phyloP scores from a whole-genome alignment of 768 basidiomycete genomes.

The Mycena galopus region DNA sequence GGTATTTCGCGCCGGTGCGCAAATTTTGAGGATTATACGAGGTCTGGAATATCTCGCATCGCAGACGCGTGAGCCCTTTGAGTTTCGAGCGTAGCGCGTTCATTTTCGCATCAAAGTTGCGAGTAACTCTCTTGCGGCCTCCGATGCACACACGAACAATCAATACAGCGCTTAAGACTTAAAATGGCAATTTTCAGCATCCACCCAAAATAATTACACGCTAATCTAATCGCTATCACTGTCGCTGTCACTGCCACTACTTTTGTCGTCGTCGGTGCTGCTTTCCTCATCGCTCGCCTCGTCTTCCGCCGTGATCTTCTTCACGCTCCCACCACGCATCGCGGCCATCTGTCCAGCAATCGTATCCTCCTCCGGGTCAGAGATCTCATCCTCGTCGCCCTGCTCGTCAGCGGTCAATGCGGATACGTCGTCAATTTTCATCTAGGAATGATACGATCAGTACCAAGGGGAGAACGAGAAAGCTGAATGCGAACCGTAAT shows the following conservation, averaged over 20 bases:
- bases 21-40: constrained; percentile 86
- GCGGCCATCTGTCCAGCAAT: constrained; percentile 98
- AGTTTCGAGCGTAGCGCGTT: constrained; percentile 15
- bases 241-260: constrained; percentile 67
- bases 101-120: neutral
- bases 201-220: constrained; percentile 10
- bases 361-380: constrained; percentile 97
- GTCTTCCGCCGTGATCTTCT: constrained; percentile 65
- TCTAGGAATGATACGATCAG: constrained; percentile 56
- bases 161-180: neutral
- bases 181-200: constrained; percentile 18
- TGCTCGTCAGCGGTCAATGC: constrained; percentile 68
- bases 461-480: constrained; percentile 12
- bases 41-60: constrained; percentile 86
- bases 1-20: constrained; percentile 94
- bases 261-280: constrained; percentile 64
- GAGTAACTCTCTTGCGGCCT: neutral
- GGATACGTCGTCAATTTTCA: constrained; percentile 85
- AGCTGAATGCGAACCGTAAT: constrained; percentile 70
- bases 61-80: constrained; percentile 68
- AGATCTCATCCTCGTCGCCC: constrained; percentile 90
- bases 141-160: constrained; percentile 11
- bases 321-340: constrained; percentile 91
- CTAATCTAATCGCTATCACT: constrained; percentile 61
- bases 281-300: constrained; percentile 66